Evolutionary conservation across 495 filamentous ascomycete species (phyloP), one percentile per base, ranked within the genome.

Genomic region (Podospora pseudoanserina): DNA sequence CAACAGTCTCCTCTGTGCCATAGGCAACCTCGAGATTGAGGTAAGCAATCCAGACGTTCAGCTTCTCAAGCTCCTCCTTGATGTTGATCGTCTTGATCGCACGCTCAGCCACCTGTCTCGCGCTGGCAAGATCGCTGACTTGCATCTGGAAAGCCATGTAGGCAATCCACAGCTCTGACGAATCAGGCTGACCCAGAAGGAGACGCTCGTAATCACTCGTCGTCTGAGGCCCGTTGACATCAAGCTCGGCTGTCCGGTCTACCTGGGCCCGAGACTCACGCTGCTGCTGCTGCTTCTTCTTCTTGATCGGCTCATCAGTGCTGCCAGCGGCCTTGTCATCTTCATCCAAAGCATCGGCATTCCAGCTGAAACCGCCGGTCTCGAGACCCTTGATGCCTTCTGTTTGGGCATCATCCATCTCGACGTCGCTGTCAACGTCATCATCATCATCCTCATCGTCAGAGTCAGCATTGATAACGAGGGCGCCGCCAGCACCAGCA

Each of bases 111-210:
- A 97, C 89, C 65, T 93, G 88, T 62, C 95, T 87, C 7, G 95
- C 93, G 77, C 91, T 93, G 54, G 87, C 86, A 30, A 94, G 80
- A 74, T 98, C 95, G 77, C 91, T 91, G 64, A 96, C 83, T 76
- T 97, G 90, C 74, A 97, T 87, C 79, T 98, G 92, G 83, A 97
- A 97, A 23, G 94, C 93, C 90, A 98, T 96, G 80, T 97, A 99
- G 69, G 90, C 85, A 63, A 96, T 90, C 95, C 95, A 99, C 27
- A 98, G 83, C 59, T 89, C 79, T 1, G 95, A 96, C 7, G 90
- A 91, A 75, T 98, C 91, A 1, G 95, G 93, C 74, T 96, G 91
- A 65, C 93, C 92, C 49, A 98, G 87, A 55, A 98, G 86, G 62
- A 97, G 88, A 64, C 95, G 91, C 81, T 99, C 95, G 77, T 91